Conservation (phyloP, 805 yeast species). For the Yarrowia sp. region DNA sequence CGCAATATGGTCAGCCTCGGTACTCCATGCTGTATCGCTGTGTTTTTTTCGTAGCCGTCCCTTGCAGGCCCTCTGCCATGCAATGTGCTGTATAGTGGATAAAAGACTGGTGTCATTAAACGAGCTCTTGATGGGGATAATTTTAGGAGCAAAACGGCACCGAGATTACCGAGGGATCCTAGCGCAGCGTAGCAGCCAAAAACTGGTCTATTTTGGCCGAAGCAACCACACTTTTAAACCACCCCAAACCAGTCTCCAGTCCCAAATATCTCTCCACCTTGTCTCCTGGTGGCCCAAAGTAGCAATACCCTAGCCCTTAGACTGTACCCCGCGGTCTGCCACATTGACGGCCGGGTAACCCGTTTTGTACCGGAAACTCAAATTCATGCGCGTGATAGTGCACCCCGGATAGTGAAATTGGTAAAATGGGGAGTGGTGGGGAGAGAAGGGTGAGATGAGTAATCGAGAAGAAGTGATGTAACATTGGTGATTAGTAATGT, state of each 20-base stretch:
- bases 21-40: background rate
- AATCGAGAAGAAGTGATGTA: too few species aligned
- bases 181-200: background rate
- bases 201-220: too few species aligned
- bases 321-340: conserved; percentile 10
- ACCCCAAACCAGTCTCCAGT: background rate
- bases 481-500: too few species aligned
- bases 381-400: conserved; percentile 26
- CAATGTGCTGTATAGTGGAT: conserved; percentile 21
- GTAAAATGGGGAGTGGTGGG: too few species aligned
- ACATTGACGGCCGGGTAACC: conserved; percentile 9
- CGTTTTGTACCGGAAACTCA: background rate
- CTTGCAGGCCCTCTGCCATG: conserved; percentile 35
- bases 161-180: background rate
- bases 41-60: background rate
- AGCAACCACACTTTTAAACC: background rate
- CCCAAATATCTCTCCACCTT: background rate
- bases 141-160: background rate
- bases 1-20: too few species aligned
- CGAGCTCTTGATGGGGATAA: background rate
- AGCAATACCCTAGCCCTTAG: background rate
- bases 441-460: too few species aligned
- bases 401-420: background rate
- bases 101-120: background rate
- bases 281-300: background rate